These are phyloP conservation scores for Madurella fahalii DNA, from an alignment of 2,329 filamentous ascomycete genomes.

Conservation along the genomic window DNA sequence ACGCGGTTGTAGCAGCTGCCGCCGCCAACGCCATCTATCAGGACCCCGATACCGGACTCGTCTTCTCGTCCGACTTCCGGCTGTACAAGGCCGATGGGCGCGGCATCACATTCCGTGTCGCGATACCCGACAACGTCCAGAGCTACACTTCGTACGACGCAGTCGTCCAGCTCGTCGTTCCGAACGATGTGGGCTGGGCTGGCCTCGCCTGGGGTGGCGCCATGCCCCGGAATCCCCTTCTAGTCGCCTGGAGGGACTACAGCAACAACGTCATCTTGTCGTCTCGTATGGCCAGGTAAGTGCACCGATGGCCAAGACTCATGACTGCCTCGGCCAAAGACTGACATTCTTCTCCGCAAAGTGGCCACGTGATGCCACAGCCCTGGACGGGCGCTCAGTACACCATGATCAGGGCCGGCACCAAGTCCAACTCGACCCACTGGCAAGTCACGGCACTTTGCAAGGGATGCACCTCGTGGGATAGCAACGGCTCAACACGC, in stretches of 20 bases:
- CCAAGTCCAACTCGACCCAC: conserved; percentile 37
- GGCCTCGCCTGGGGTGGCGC: conserved; percentile 45
- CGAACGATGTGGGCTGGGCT: conserved; percentile 43
- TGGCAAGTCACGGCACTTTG: conserved; percentile 40
- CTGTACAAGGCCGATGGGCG: conserved; percentile 36
- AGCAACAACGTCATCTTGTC: conserved; percentile 39
- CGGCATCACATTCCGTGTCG: conserved; percentile 27
- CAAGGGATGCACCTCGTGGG: conserved; percentile 27
- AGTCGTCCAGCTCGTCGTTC: conserved; percentile 39
- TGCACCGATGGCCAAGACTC: conserved; percentile 6
- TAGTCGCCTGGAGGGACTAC: conserved; percentile 37
- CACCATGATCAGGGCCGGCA: conserved; percentile 35
- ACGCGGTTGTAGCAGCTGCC: conserved; percentile 6
- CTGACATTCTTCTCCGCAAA: conserved; percentile 18
- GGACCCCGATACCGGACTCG: conserved; percentile 40
- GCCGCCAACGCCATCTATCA: conserved; percentile 25
- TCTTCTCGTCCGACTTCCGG: conserved; percentile 33
- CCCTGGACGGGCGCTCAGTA: conserved; percentile 30
- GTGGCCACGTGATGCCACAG: conserved; percentile 31
- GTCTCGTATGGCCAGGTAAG: conserved; percentile 42
- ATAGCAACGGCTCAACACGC: conserved; percentile 16
- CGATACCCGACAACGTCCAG: conserved; percentile 19
- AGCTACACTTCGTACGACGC: conserved; percentile 20
- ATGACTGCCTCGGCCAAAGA: too few species aligned
- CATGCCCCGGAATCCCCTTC: conserved; percentile 44